phyloP scores from a whole-genome alignment of 176 grass and related monocot species.

The Guadua angustifolia region DNA sequence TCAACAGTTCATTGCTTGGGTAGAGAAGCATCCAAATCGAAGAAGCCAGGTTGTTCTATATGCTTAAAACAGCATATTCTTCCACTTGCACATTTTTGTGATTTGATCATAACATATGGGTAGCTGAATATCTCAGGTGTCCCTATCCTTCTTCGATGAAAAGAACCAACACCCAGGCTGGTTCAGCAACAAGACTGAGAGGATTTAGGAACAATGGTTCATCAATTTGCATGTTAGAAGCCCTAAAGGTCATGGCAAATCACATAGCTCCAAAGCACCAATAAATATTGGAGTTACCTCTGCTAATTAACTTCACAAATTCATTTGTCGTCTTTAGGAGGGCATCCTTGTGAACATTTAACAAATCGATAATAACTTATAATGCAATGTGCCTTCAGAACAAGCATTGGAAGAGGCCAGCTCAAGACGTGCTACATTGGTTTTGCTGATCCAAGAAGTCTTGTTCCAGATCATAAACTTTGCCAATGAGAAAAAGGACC shows the following conservation, averaged over 20 bases:
- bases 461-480: slow-evolving; percentile 92
- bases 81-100: background rate
- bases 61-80: background rate
- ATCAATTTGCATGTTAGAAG: slow-evolving; percentile 70
- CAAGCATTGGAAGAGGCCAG: slow-evolving; percentile 72
- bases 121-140: slow-evolving; percentile 57
- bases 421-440: slow-evolving; percentile 67
- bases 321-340: background rate
- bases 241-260: slow-evolving; percentile 68
- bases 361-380: background rate
- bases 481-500: slow-evolving; percentile 91
- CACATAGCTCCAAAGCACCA: slow-evolving; percentile 60
- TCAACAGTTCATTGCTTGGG: slow-evolving; percentile 80
- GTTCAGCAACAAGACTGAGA: slow-evolving; percentile 88
- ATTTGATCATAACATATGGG: slow-evolving; percentile 30
- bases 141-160: slow-evolving; percentile 84
- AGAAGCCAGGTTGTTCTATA: slow-evolving; percentile 65
- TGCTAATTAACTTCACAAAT: background rate
- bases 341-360: background rate
- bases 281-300: slow-evolving; percentile 59
- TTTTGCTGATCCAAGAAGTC: slow-evolving; percentile 68
- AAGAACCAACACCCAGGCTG: slow-evolving; percentile 80
- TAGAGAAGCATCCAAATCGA: slow-evolving; percentile 89
- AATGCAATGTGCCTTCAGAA: slow-evolving; percentile 45
- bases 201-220: slow-evolving; percentile 75